A percentile compares a stretch with the other conserved stretches of the same genome.
Conservation (phyloP, 352 stramenopile species). For the Phytophthora tentaculata region DNA sequence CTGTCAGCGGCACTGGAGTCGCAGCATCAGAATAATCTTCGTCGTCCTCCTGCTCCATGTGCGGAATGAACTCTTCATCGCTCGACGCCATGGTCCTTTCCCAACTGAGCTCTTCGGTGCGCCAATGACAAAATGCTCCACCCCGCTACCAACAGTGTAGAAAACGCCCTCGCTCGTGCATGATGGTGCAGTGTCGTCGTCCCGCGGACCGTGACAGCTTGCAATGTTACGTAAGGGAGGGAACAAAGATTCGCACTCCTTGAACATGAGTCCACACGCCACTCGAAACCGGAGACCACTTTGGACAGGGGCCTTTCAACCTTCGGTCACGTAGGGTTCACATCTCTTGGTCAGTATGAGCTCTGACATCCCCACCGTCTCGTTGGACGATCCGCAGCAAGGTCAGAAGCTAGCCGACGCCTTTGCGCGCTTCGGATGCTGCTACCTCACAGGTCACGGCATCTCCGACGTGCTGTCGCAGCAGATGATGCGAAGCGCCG, state of each 20-base stretch:
- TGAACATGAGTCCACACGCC: constrained; percentile 10
- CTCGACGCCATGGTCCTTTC: constrained; percentile 18
- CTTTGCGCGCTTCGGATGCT: constrained; percentile 77
- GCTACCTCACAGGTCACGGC: constrained; percentile 74
- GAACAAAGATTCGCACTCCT: neutral
- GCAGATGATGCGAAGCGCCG: constrained; percentile 59
- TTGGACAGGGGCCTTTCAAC: constrained; percentile 1
- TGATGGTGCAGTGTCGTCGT: constrained; percentile 23
- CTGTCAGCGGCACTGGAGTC: constrained; percentile 17
- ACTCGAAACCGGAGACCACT: constrained; percentile 3
- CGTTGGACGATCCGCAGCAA: constrained; percentile 54
- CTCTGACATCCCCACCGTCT: constrained; percentile 54
- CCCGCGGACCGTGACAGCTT: constrained; percentile 6
- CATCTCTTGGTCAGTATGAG: constrained; percentile 12
- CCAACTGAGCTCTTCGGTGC: constrained; percentile 22
- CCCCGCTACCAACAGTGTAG: constrained; percentile 17
- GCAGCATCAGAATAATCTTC: constrained; percentile 24
- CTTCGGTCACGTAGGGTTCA: constrained; percentile 11
- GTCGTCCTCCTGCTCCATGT: constrained; percentile 18
- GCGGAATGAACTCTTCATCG: constrained; percentile 21
- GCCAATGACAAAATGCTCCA: constrained; percentile 17
- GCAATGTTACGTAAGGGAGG: constrained; percentile 16
- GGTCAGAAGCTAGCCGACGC: constrained; percentile 54
- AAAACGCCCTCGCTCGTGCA: constrained; percentile 8
- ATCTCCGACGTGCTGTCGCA: constrained; percentile 54